Base-by-base conservation (phyloP, 768 basidiomycete species). In the Termitomyces sp. region DNA sequence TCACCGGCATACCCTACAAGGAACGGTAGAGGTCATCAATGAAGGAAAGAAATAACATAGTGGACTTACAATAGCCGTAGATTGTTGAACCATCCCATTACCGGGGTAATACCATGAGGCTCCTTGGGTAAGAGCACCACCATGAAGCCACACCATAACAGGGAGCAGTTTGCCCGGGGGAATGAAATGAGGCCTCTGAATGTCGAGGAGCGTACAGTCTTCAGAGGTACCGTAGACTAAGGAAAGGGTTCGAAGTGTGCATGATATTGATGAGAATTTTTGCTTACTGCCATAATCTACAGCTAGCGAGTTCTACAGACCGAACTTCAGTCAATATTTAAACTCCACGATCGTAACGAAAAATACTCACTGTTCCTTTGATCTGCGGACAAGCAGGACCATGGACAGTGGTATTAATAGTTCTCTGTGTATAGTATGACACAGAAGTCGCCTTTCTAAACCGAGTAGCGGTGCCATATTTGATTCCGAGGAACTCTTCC, bases 61-160 rank as follows among this genome's bases (percentile, higher is more conserved):
- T 8, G 12, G 6, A 59, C 56, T 25, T 38, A 64, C 63, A 54
- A 60, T 64, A 11, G 19, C 60, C 5, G 51, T 45, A 23, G 63
- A 62, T 44, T 60, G 54, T 27, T 64, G 53, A 12, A 64, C 63
- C 21, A 64, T 62, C 14, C 56, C 63, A 29, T 54, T 41, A 34
- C 63, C 61, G 9, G 63, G 51, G 37, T 62, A 64, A 23, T 60
- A 61, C 56, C 61, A 64, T 2, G 63, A 59, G 4, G 63, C 63
- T 27, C 63, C 63, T 42, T 64, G 63, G 2, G 63, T 64, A 17
- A 64, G 56, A 37, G 63, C 63, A 17, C 63, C 63, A 27, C 63
- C 61, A 37, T 64, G 63, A 9, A 64, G 21, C 61, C 61, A 64
- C 29, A 64, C 57, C 63, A 64, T 60, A 25, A 64, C 63, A 21